These are phyloP conservation scores for Cephaloascus albidus DNA, from an alignment of 805 yeast genomes.

Conservation along the genomic window DNA sequence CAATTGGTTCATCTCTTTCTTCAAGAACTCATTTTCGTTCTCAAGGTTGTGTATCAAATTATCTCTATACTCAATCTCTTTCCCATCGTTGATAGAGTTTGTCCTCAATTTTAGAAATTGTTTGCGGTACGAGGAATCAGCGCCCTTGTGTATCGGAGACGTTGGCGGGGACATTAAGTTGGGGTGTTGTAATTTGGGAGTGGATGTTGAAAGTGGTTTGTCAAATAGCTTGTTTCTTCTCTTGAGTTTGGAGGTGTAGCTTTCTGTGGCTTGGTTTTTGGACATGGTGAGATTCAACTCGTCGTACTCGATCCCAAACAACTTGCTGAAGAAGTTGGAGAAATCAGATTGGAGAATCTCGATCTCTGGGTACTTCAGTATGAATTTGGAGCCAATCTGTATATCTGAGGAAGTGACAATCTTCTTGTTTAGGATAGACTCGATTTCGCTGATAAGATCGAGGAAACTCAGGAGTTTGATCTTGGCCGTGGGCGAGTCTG, in stretches of 20 bases:
- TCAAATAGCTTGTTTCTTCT: background rate
- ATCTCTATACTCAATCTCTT: background rate
- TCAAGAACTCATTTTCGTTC: background rate
- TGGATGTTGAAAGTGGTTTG: background rate
- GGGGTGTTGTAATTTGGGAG: background rate
- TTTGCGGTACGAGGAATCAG: background rate
- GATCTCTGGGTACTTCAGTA: background rate
- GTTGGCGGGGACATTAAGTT: background rate
- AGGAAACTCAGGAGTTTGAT: background rate
- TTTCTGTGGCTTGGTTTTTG: background rate
- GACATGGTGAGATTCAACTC: background rate
- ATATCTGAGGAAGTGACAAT: background rate
- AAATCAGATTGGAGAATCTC: background rate
- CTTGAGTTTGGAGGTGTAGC: background rate
- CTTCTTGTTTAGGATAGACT: background rate
- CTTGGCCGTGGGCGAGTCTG: background rate
- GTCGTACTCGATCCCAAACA: background rate
- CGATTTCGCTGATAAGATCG: background rate
- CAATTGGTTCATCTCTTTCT: background rate
- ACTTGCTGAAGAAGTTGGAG: background rate
- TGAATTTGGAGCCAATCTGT: background rate
- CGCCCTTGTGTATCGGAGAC: background rate
- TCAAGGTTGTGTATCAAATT: background rate
- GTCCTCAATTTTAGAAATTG: background rate
- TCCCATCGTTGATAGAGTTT: background rate